phyloP scores from a whole-genome alignment of 2,329 filamentous ascomycete species.

The Trichoderma sp. region DNA sequence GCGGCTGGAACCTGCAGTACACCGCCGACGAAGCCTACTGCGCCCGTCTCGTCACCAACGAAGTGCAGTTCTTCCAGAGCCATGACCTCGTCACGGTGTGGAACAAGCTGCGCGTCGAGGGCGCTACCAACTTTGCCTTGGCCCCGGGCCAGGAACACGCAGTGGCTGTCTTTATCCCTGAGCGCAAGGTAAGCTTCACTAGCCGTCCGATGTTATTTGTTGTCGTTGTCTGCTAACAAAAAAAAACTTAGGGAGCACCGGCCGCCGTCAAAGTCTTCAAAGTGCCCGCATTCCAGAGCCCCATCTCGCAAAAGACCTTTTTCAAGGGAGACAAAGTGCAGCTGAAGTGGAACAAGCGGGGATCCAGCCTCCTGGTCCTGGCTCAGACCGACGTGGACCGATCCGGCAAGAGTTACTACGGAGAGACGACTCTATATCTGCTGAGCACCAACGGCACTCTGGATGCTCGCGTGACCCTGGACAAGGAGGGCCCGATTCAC shows the following conservation, averaged over 20 bases:
- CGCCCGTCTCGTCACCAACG: conserved; percentile 90
- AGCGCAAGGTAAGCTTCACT: conserved; percentile 73
- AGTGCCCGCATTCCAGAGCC: conserved; percentile 77
- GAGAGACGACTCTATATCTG: conserved; percentile 95
- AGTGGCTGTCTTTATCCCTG: conserved; percentile 91
- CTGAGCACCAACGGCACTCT: conserved; percentile 88
- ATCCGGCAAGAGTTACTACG: conserved; percentile 98
- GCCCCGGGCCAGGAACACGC: conserved; percentile 87
- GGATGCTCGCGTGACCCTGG: conserved; percentile 85
- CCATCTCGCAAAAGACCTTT: conserved; percentile 96
- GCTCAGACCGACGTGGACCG: conserved; percentile 98
- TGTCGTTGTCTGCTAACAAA: neutral
- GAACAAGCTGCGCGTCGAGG: conserved; percentile 94
- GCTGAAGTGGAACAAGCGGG: conserved; percentile 93
- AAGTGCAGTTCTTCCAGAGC: conserved; percentile 95
- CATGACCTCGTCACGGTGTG: conserved; percentile 81
- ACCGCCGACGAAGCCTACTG: conserved; percentile 91
- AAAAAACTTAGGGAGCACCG: conserved; percentile 69
- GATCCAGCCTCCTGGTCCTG: conserved; percentile 88
- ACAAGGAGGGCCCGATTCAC: conserved; percentile 97
- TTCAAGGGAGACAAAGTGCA: conserved; percentile 99
- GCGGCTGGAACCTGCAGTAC: conserved; percentile 97
- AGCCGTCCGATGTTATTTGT: neutral
- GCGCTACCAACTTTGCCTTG: conserved; percentile 83
- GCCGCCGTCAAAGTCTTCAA: conserved; percentile 93